phyloP scores from a whole-genome alignment of 202 grass and related monocot species.

The Thinopyrum obtusiflorum region DNA sequence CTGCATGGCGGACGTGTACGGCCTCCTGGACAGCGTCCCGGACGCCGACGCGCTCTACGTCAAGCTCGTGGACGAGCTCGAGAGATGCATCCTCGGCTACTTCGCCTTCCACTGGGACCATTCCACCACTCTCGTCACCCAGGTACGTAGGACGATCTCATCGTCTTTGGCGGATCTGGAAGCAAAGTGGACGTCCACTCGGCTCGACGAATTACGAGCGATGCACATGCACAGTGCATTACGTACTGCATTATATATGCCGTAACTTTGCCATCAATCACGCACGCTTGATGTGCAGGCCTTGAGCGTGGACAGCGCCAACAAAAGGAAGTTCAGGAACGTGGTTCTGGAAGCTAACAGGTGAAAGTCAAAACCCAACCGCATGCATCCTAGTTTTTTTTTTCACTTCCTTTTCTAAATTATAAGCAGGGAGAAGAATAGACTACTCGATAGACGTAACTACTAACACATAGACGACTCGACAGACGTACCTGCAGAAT shows the following conservation, averaged over 20 bases:
- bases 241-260: too few species aligned
- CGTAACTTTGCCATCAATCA: neutral
- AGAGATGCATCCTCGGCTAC: constrained; percentile 73
- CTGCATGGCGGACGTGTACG: constrained; percentile 66
- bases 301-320: constrained; percentile 46
- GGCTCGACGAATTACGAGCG: neutral
- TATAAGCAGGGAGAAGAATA: too few species aligned
- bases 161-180: neutral
- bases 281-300: constrained; percentile 31
- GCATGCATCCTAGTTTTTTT: neutral
- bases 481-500: neutral
- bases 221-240: neutral
- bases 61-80: constrained; percentile 70
- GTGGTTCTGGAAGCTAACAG: constrained; percentile 78
- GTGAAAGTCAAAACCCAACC: constrained; percentile 32
- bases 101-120: constrained; percentile 88
- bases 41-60: constrained; percentile 57
- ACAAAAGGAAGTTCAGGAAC: constrained; percentile 65
- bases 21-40: constrained; percentile 28
- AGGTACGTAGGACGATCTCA: constrained; percentile 34
- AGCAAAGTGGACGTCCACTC: neutral
- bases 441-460: neutral
- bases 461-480: neutral
- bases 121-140: constrained; percentile 47
- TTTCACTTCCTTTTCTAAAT: too few species aligned